Conservation (phyloP, 176 grass and related monocot genomes). For the Cenchrus purpureus region DNA sequence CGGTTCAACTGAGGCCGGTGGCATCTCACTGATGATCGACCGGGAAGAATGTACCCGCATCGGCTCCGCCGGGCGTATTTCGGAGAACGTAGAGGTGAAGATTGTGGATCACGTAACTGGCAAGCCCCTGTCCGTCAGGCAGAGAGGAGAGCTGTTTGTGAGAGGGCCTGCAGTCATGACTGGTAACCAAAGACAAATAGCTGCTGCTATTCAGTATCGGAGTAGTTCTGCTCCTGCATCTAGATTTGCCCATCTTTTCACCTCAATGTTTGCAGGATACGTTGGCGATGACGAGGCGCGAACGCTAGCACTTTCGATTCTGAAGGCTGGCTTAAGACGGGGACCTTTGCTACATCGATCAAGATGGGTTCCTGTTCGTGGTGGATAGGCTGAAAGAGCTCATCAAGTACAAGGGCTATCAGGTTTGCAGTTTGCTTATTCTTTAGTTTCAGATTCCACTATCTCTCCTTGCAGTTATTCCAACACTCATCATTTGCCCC, state of each 20-base stretch:
- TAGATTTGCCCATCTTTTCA: background rate
- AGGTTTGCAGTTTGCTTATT: constrained; percentile 42
- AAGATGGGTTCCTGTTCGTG: constrained; percentile 66
- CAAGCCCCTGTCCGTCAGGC: constrained; percentile 46
- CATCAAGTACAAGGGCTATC: constrained; percentile 95
- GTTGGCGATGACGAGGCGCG: constrained; percentile 69
- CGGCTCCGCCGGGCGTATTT: constrained; percentile 57
- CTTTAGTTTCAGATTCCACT: background rate
- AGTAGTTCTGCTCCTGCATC: too few species aligned
- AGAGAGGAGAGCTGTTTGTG: constrained; percentile 63
- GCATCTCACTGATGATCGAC: constrained; percentile 58
- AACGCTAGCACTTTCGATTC: constrained; percentile 59
- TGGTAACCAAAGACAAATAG: constrained; percentile 16
- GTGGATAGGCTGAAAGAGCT: constrained; percentile 80
- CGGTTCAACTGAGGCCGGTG: constrained; percentile 69
- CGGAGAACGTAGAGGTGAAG: constrained; percentile 53
- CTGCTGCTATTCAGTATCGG: background rate
- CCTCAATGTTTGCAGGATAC: constrained; percentile 53
- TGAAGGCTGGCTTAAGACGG: constrained; percentile 79
- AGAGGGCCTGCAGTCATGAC: constrained; percentile 67
- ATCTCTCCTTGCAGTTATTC: background rate
- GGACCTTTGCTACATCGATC: constrained; percentile 79
- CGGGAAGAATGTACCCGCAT: constrained; percentile 55
- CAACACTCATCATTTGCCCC: background rate
- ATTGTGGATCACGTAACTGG: constrained; percentile 54